Evolutionary conservation across 345 rosid genomes (phyloP).

Genomic region (Turnera subulata): DNA sequence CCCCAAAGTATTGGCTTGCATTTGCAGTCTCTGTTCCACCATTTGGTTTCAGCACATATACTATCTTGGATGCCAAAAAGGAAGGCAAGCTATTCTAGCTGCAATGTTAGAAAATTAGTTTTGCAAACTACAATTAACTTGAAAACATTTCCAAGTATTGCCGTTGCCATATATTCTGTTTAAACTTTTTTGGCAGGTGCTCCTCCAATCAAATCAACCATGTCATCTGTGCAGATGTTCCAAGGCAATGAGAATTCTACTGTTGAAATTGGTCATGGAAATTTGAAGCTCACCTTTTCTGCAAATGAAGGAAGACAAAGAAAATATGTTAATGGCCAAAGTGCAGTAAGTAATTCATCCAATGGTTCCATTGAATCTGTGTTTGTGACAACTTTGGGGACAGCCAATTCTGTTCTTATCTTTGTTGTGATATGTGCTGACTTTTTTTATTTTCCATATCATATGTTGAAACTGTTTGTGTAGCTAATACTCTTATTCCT

Average conservation of each 20-base stretch:
- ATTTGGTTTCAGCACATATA: constrained; percentile 84
- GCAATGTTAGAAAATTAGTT: background rate
- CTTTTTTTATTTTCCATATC: background rate
- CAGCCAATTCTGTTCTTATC: constrained; percentile 1
- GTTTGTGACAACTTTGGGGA: background rate
- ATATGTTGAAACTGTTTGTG: background rate
- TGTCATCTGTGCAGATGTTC: constrained; percentile 45
- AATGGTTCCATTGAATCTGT: background rate
- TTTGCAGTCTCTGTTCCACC: constrained; percentile 79
- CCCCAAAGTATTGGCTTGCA: constrained; percentile 83
- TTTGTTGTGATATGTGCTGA: background rate
- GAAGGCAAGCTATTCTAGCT: constrained; percentile 43
- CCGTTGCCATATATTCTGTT: too few species aligned
- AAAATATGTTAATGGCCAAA: constrained; percentile 55
- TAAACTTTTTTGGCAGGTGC: constrained; percentile 41
- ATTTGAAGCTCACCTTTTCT: constrained; percentile 62
- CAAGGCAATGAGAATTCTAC: constrained; percentile 38
- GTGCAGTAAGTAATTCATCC: constrained; percentile 40
- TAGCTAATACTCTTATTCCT: constrained; percentile 24
- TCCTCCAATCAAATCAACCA: constrained; percentile 39
- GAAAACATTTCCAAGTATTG: too few species aligned
- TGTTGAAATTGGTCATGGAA: constrained; percentile 64
- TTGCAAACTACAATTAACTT: too few species aligned
- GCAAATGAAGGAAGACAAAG: constrained; percentile 36
- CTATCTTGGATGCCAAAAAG: constrained; percentile 51